Evolutionary conservation across 345 rosid genomes (phyloP), one percentile per base, ranked within the genome.

Genomic region (Kandelia obovata): DNA sequence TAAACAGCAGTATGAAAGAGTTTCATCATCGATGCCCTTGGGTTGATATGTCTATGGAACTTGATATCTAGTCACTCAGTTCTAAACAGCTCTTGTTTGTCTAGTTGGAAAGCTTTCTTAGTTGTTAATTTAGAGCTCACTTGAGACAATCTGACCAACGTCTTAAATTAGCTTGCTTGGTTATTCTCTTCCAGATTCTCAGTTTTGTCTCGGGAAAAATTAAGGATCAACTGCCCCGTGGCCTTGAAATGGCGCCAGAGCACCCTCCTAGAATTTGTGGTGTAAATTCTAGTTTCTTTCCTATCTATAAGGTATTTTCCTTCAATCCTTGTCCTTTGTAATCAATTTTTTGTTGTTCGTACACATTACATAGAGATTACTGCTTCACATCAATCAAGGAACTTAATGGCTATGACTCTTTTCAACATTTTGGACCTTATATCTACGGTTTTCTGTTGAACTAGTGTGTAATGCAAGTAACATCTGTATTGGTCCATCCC

Each of bases 221-320:
- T 65, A 75, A 73, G 31, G 49, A 65, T 67, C 83, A 73, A 67
- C 78, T 67, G 20, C 71, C 47, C 4, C 69, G 70, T 46, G 58
- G 43, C 66, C 69, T 80, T 17, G 61, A 73, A 51, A 52, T 81
- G 77, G 70, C 79, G 39, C 73, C 80, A 15, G 76, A 55, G 30
- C 76, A 77, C 76, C 80, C 74, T 66, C 67, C 77, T 20, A 37
- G 28, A n/a, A 71, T 79, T 82, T 73, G 67, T 60, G 79, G 61
- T 67, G 35, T 65, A 58, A 75, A 66, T 72, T 57, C 83, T 26
- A 63, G 15, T 74, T 75, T 82, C 79, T 80, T 88, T 71, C 87
- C 84, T 15, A 21, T 67, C 47, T 71, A 53, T 39, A 71, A 75
- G 88, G 92, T 88, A 75, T 53, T 61, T 11, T 20, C 25, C 28